phyloP scores from a whole-genome alignment of 345 rosid genomes.

The Rhizophora apiculata region DNA sequence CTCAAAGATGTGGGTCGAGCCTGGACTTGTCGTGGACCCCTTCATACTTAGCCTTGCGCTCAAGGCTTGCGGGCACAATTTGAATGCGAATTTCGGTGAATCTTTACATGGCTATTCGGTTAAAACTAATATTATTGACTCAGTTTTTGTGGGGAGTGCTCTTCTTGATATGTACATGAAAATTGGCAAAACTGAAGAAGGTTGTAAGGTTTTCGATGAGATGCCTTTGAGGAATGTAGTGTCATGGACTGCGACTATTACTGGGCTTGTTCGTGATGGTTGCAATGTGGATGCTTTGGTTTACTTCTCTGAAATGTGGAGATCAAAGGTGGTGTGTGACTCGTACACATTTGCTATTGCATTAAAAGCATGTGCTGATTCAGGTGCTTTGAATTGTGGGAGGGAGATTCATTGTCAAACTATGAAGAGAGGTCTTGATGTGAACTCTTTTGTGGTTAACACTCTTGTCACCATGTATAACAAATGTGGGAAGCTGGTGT shows the following conservation, averaged over 20 bases:
- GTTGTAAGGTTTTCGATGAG: slow-evolving; percentile 58
- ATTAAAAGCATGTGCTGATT: slow-evolving; percentile 76
- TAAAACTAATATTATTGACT: slow-evolving; percentile 50
- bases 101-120: slow-evolving; percentile 60
- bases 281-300: slow-evolving; percentile 46
- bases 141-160: slow-evolving; percentile 71
- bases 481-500: slow-evolving; percentile 68
- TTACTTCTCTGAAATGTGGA: slow-evolving; percentile 67
- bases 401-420: slow-evolving; percentile 71
- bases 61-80: slow-evolving; percentile 60
- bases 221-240: slow-evolving; percentile 64
- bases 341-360: slow-evolving; percentile 54
- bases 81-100: slow-evolving; percentile 50
- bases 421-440: slow-evolving; percentile 52
- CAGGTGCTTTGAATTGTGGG: slow-evolving; percentile 53
- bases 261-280: slow-evolving; percentile 68
- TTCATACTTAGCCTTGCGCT: slow-evolving; percentile 64
- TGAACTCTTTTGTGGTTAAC: slow-evolving; percentile 57
- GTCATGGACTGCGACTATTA: slow-evolving; percentile 82
- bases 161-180: slow-evolving; percentile 69
- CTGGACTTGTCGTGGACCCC: slow-evolving; percentile 51
- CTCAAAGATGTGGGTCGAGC: slow-evolving; percentile 55
- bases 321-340: slow-evolving; percentile 46
- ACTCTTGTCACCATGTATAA: slow-evolving; percentile 67
- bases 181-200: slow-evolving; percentile 42